phyloP scores from a whole-genome alignment of 2,329 filamentous ascomycete species.

The Clathrospora elynae region DNA sequence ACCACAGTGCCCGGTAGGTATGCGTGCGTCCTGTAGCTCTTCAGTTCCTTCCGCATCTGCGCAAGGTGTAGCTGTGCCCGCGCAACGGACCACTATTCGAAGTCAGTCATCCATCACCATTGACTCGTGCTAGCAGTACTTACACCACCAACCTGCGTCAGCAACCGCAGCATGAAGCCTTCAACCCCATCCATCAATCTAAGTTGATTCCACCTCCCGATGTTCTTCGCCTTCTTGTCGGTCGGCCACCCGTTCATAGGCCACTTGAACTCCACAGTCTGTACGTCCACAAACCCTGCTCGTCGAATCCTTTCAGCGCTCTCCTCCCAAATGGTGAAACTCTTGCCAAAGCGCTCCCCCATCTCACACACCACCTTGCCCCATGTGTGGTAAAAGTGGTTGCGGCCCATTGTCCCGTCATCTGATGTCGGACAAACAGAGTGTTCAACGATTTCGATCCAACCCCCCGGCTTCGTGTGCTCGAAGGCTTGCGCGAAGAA shows the following conservation, averaged over 20 bases:
- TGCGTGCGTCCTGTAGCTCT: slow-evolving; percentile 42
- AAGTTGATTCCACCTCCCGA: slow-evolving; percentile 47
- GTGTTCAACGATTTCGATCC: slow-evolving; percentile 52
- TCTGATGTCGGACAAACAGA: slow-evolving; percentile 48
- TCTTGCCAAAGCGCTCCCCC: slow-evolving; percentile 48
- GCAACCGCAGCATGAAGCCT: slow-evolving; percentile 45
- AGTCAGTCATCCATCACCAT: not conserved
- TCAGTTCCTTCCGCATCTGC: slow-evolving; percentile 43
- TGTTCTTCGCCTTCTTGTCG: slow-evolving; percentile 42
- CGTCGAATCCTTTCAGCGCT: slow-evolving; percentile 37
- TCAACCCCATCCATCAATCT: slow-evolving; percentile 46
- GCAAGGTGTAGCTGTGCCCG: slow-evolving; percentile 47
- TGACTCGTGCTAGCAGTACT: slow-evolving; percentile 6
- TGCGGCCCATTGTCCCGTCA: slow-evolving; percentile 48
- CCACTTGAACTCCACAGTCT: slow-evolving; percentile 42
- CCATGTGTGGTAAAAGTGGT: slow-evolving; percentile 47
- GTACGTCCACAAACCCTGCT: slow-evolving; percentile 45
- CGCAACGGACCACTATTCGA: slow-evolving; percentile 37
- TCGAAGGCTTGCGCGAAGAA: slow-evolving; percentile 47
- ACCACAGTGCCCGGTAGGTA: slow-evolving; percentile 47
- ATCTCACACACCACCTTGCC: slow-evolving; percentile 42
- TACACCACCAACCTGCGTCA: slow-evolving; percentile 44
- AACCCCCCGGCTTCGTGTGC: slow-evolving; percentile 51
- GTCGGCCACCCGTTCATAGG: slow-evolving; percentile 45
- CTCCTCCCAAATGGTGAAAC: slow-evolving; percentile 45